phyloP scores from a whole-genome alignment of 495 filamentous ascomycete genomes.

The Penicillium bovifimosum region DNA sequence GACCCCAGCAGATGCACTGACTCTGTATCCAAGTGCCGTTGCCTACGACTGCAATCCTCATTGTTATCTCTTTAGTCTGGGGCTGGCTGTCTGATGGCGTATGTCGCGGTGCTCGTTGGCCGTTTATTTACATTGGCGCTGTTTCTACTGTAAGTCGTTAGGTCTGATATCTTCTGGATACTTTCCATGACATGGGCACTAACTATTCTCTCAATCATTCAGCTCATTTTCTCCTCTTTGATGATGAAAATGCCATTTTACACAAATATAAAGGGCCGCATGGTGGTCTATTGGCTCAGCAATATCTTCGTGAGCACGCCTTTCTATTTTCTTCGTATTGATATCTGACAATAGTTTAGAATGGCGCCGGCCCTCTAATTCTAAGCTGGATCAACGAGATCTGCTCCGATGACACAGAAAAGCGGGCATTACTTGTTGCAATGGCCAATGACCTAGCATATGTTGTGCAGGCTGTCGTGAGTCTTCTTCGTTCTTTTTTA shows the following conservation, averaged over 20 bases:
- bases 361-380: conserved; percentile 22
- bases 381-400: conserved; percentile 29
- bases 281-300: conserved; percentile 26
- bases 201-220: background rate
- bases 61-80: conserved; percentile 28
- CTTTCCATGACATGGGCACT: background rate
- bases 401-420: conserved; percentile 24
- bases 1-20: too few relatives aligned
- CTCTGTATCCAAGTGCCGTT: conserved; percentile 8
- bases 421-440: conserved; percentile 21
- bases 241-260: conserved; percentile 34
- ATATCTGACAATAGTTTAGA: background rate
- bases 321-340: too few relatives aligned
- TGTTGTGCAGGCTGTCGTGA: conserved; percentile 27
- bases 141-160: conserved; percentile 22
- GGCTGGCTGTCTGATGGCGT: conserved; percentile 34
- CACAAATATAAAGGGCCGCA: conserved; percentile 24
- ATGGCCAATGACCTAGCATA: conserved; percentile 23
- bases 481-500: background rate
- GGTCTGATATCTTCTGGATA: background rate
- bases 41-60: conserved; percentile 27
- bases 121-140: conserved; percentile 33
- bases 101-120: conserved; percentile 29
- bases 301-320: conserved; percentile 15
- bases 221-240: conserved; percentile 27